Evolutionary conservation across 2,329 filamentous ascomycete genomes (phyloP).

Genomic region (Verticillium klebahnii): DNA sequence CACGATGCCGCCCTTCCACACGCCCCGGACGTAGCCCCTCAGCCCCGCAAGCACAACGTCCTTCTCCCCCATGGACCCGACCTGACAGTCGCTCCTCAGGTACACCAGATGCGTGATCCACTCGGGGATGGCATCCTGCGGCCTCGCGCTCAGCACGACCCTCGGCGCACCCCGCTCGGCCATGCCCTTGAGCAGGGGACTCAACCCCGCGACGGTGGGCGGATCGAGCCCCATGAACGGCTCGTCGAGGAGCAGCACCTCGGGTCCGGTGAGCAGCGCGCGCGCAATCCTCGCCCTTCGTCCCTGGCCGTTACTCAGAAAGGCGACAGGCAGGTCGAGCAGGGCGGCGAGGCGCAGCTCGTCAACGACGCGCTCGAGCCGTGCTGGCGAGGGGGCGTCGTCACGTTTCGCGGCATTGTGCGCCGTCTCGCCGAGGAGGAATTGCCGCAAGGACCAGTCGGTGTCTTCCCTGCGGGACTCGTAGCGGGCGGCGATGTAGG

Average conservation of each 20-base stretch:
- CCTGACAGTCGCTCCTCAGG: constrained; percentile 60
- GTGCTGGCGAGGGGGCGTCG: constrained; percentile 39
- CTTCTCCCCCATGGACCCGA: constrained; percentile 63
- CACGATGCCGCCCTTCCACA: constrained; percentile 34
- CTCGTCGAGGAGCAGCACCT: constrained; percentile 83
- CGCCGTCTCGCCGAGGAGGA: constrained; percentile 75
- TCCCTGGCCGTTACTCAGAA: constrained; percentile 91
- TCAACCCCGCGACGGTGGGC: constrained; percentile 68
- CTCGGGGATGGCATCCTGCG: constrained; percentile 80
- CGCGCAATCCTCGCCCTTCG: constrained; percentile 83
- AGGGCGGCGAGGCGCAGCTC: constrained; percentile 67
- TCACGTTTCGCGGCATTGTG: constrained; percentile 65
- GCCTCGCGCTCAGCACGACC: constrained; percentile 71
- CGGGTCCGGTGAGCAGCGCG: constrained; percentile 72
- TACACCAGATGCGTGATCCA: constrained; percentile 87
- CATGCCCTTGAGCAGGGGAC: constrained; percentile 63
- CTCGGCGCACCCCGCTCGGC: constrained; percentile 64
- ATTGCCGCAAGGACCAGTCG: constrained; percentile 81
- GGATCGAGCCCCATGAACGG: constrained; percentile 97
- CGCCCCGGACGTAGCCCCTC: constrained; percentile 40
- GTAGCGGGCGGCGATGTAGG: constrained; percentile 86
- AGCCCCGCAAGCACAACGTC: constrained; percentile 54
- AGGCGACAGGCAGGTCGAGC: constrained; percentile 77
- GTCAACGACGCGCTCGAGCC: constrained; percentile 58
- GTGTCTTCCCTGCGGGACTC: constrained; percentile 82